Evolutionary conservation across 805 yeast species (phyloP), one percentile per base, ranked within the genome.

Genomic region (Metschnikowia borealis): DNA sequence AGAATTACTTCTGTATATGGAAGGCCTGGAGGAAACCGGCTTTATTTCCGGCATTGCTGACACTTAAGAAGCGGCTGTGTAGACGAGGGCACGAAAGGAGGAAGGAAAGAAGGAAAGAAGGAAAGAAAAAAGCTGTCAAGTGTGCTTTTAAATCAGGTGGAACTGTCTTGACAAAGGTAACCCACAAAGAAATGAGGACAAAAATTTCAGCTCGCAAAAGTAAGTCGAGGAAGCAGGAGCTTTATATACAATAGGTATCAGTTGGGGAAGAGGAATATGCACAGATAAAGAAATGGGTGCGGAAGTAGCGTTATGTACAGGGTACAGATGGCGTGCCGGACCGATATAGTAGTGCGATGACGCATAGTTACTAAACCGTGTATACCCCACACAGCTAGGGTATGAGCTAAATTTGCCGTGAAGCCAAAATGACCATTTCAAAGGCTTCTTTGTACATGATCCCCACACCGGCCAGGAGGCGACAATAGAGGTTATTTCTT

Each of bases 1-100:
- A 18, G 56, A 52, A 44, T 56, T 54, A 38, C 53, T 50, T 38
- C 59, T 50, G 47, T 48, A 54, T 18, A 54, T 56, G 43, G 53
- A 48, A 8, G 59, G 59, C 48, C 58, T 45, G 38, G 56, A 51
- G 11, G 48, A 31, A 31, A 31, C 7, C 7, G 57, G 47, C 48
- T 55, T 55, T 34, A 54, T 42, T 31, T 54, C 54, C 15, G 51
- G 56, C 57, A 54, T 54, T 15, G 18, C 38, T 21, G 32, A 13
- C 13, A 31, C 6, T 38, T 18, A 23, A 10, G 10, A 29, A 26
- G 43, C 26, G 23, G 43, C n/a, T 15, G 21, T 15, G 13, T 11
- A 20, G n/a, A n/a, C 37, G 17, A 31, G 26, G 31, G 32, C 23
- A 14, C 20, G 29, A 17, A 15, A 3, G 18, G 21, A 14, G 20